phyloP scores from a whole-genome alignment of 441 rosid species.

The Populus hybrid region DNA sequence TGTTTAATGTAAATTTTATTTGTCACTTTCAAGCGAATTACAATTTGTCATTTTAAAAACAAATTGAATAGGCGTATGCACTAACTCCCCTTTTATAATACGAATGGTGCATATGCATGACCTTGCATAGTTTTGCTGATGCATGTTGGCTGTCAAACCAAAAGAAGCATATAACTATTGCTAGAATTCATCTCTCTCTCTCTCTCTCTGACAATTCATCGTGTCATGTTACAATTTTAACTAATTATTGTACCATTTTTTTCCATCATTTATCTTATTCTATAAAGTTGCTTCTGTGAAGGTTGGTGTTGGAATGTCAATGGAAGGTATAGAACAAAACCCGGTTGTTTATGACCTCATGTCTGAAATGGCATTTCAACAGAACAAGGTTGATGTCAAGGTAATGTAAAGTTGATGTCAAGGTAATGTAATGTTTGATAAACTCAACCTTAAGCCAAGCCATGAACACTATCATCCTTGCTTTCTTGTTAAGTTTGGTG shows the following conservation, averaged over 20 bases:
- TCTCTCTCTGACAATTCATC: background rate
- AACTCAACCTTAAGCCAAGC: background rate
- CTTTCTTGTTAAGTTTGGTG: background rate
- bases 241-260: background rate
- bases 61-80: background rate
- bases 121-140: background rate
- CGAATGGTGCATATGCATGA: background rate
- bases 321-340: conserved; percentile 82
- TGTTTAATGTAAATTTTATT: background rate
- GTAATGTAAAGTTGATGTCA: conserved; percentile 38
- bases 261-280: background rate
- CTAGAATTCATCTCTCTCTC: background rate
- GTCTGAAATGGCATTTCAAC: conserved; percentile 75
- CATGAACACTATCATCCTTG: background rate
- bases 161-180: background rate
- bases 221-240: background rate
- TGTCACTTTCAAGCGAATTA: background rate
- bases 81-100: too few species aligned
- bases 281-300: conserved; percentile 20
- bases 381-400: conserved; percentile 49
- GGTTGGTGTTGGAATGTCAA: conserved; percentile 81
- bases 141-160: background rate
- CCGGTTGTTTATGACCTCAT: conserved; percentile 74
- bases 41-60: background rate
- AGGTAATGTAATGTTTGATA: conserved; percentile 34